Conservation (phyloP, 345 rosid genomes). For the Populus deltoides region DNA sequence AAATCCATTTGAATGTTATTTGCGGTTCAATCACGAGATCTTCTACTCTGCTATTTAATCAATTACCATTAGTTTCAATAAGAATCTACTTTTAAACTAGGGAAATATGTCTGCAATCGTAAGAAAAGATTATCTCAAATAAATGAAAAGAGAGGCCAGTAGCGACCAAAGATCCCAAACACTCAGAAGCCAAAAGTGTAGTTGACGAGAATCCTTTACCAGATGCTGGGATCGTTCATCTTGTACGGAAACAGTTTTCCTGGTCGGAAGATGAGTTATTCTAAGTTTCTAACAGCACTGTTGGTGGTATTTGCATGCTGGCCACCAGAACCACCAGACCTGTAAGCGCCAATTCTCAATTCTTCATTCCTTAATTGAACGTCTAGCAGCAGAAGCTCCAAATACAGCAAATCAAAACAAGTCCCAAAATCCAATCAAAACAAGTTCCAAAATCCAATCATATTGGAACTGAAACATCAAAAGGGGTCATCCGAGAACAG, state of each 20-base stretch:
- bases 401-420: conserved; percentile 4
- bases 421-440: background rate
- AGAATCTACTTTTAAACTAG: background rate
- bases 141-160: background rate
- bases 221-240: conserved; percentile 96
- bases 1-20: background rate
- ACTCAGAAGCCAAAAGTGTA: background rate
- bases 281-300: conserved; percentile 96
- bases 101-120: background rate
- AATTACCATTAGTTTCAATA: background rate
- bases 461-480: background rate
- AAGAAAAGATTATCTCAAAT: background rate
- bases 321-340: conserved; percentile 91
- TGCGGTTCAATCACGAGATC: background rate
- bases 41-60: background rate
- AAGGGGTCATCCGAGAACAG: background rate
- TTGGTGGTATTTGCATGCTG: conserved; percentile 93
- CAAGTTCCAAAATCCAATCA: too few relatives aligned
- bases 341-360: conserved; percentile 80
- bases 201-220: conserved; percentile 43
- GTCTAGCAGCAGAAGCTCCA: conserved; percentile 59
- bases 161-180: conserved; percentile 1
- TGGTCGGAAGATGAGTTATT: conserved; percentile 72
- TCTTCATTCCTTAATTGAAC: conserved; percentile 90
- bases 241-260: conserved; percentile 81